A percentile compares a stretch with the other conserved stretches of the same genome.
These are phyloP conservation scores for Alternaria viburni DNA, from an alignment of 2,329 filamentous ascomycete genomes.

Conservation along the genomic window DNA sequence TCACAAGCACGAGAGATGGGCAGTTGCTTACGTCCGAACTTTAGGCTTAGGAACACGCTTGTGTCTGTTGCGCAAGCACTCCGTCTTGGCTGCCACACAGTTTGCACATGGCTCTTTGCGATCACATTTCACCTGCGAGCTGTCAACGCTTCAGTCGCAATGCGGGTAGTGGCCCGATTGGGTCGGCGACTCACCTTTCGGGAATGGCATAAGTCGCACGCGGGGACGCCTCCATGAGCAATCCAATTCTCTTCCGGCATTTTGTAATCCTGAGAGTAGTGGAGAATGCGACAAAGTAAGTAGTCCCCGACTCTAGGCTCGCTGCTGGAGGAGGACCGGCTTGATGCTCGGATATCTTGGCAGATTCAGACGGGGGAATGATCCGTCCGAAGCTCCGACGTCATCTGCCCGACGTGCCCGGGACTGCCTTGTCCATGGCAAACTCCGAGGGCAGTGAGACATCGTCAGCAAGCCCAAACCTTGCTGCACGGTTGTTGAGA, in stretches of 20 bases:
- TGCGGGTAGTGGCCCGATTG: neutral
- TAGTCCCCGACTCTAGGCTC: neutral
- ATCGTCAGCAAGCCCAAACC: neutral
- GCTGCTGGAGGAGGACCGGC: neutral
- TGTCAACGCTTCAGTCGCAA: neutral
- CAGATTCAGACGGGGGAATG: neutral
- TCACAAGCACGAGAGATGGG: neutral
- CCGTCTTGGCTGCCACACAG: slow-evolving; percentile 30
- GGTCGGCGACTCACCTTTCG: slow-evolving; percentile 11
- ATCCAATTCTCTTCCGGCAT: slow-evolving; percentile 45
- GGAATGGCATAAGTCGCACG: slow-evolving; percentile 41
- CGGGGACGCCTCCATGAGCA: slow-evolving; percentile 38
- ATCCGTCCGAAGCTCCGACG: slow-evolving; percentile 4
- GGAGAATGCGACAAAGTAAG: neutral
- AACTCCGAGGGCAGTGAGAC: neutral
- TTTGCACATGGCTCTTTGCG: slow-evolving; percentile 43
- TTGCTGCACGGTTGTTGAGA: neutral
- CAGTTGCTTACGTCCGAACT: slow-evolving; percentile 29
- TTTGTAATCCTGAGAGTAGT: neutral
- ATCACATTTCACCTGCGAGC: slow-evolving; percentile 42
- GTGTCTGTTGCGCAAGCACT: slow-evolving; percentile 42
- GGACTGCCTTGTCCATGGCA: neutral
- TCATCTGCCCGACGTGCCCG: neutral
- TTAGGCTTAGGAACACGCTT: slow-evolving; percentile 35
- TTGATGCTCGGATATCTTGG: slow-evolving; percentile 12